Base-by-base conservation (phyloP, 2,329 filamentous ascomycete genomes). In the Cadophora gregata region DNA sequence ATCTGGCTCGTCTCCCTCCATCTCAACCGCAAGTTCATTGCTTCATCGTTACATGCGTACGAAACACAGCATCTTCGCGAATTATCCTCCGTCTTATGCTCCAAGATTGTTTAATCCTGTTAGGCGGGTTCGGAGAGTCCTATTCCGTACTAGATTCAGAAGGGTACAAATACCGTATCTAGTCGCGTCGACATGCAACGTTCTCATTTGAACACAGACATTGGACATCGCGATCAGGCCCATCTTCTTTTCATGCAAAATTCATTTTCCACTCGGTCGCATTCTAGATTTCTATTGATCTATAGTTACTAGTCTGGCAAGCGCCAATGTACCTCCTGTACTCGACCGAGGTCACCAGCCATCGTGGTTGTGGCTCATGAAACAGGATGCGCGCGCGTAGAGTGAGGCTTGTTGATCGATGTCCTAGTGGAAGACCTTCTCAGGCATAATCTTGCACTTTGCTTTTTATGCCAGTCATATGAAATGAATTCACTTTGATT, bases 301-400 rank as follows among this genome's bases (percentile, higher is more conserved):
- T 47, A 21, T 21, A 21, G 19, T 6, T 48, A 48, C 21, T 25
- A 8, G 12, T 51, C 16, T 51, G 48, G 48, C 24, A 51, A 29
- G 48, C 24, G 48, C 16, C 50, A n/a, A n/a, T 53, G 16, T n/a
- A 31, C 19, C n/a, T n/a, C n/a, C n/a, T 53, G 25, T 31, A 16
- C 50, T 53, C 50, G 50, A 25, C 4, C 50, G 50, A 53, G 25
- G 25, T 8, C 14, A 31, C 27, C 25, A 31, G 25, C 50, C 50
- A 19, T 53, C 27, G 16, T 29, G 27, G 50, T 53, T 31, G 50
- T 53, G 50, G 50, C 50, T 53, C 14, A 53, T 53, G 50, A 53
- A 53, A 29, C 27, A 27, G 42, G 12, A 53, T 27, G 50, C 50
- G 50, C 50, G 50, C 50, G 50, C 50, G 16, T 53, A 53, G n/a